Base-by-base conservation (phyloP, 2,329 filamentous ascomycete species). In the Claviceps pazoutovae region DNA sequence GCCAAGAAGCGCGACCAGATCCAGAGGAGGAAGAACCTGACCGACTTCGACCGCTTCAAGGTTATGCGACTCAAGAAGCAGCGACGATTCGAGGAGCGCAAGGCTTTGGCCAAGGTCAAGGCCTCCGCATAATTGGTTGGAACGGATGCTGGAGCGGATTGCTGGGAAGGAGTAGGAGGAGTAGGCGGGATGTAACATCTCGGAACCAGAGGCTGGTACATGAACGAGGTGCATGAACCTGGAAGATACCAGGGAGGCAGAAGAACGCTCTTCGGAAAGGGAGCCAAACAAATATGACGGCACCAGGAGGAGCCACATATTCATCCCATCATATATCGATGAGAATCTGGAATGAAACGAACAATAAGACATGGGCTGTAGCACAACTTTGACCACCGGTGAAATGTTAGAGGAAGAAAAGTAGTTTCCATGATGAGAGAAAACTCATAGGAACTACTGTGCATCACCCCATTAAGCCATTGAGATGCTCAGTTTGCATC, bases 41-140 rank as follows among this genome's bases (percentile, higher is more conserved):
- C 84, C 75, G 93, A 98, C 82, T 98, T 98, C 71, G 93, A 98
- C 80, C 86, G 93, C 74, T 98, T 97, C 88, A 96, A 98, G 87
- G 93, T 97, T 67, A 80, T 97, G 83, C 85, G 91, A 75, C 80
- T 97, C 76, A 94, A 91, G 86, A 98, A 98, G 84, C 90, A 96
- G 85, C 88, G 90, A 73, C 87, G 90, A 72, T 97, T 94, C 78
- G 90, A 96, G 81, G 85, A 95, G 75, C 86, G 86, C 77, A 97
- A 96, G 86, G 84, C 88, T 67, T 80, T 94, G 70, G 88, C 89
- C 71, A 95, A 95, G 83, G 78, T 95, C 75, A 86, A 86, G 79
- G 84, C 86, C 66, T 76, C 84, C 65, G 84, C 86, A 72, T 88
- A 86, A 75, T 37, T 36, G 30, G 26, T 70, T 66, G 59, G 57